Conservation (phyloP, 495 filamentous ascomycete species). For the Bombardia bombarda region DNA sequence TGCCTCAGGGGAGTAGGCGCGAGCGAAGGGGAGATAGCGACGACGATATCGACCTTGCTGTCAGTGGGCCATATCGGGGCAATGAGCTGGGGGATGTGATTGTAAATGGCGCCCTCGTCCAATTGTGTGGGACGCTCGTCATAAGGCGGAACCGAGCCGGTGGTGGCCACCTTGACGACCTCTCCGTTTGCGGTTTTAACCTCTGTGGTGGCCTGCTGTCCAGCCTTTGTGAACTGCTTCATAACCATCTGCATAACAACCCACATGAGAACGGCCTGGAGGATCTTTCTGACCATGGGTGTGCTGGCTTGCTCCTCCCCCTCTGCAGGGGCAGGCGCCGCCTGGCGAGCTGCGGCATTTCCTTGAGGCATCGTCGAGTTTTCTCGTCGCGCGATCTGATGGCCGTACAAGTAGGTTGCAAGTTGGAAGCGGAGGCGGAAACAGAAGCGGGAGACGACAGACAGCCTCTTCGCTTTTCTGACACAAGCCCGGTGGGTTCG, state of each 20-base stretch:
- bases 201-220: constrained; percentile 34
- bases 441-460: no score
- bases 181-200: constrained; percentile 41
- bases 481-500: no score
- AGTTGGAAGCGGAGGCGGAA: background rate
- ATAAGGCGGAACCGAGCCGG: constrained; percentile 55
- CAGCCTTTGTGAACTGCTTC: constrained; percentile 40
- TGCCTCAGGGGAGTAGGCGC: constrained; percentile 57
- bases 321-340: constrained; percentile 10
- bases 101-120: constrained; percentile 58
- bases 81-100: constrained; percentile 62
- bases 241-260: constrained; percentile 39
- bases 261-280: constrained; percentile 34
- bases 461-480: no score
- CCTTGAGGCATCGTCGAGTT: constrained; percentile 30
- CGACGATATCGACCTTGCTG: constrained; percentile 69
- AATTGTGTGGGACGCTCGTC: constrained; percentile 51
- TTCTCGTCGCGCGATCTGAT: background rate
- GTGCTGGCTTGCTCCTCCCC: constrained; percentile 28
- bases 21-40: constrained; percentile 75
- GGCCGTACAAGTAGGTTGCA: background rate
- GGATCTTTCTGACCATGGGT: constrained; percentile 30
- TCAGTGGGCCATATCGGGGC: constrained; percentile 83
- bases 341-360: constrained; percentile 18
- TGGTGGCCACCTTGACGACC: constrained; percentile 33